A percentile compares a stretch with the other conserved stretches of the same genome.
Conservation (phyloP, 257 asterid genomes). For the Linderniella brevidens region DNA sequence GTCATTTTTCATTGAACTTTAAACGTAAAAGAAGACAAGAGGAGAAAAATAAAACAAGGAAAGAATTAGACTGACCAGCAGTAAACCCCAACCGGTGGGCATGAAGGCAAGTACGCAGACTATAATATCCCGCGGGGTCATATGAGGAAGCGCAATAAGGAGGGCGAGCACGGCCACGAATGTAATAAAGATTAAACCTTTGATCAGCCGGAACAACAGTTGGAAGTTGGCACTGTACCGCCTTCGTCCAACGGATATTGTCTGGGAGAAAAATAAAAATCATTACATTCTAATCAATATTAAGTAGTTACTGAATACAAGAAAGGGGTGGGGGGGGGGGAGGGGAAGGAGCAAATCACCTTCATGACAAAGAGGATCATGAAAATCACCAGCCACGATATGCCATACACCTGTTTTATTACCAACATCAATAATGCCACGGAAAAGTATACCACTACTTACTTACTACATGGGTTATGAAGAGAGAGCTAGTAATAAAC, state of each 20-base stretch:
- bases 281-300: not conserved
- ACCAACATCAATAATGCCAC: not conserved
- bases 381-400: constrained; percentile 23
- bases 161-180: constrained; percentile 16
- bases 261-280: constrained; percentile 10
- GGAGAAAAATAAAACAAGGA: not conserved
- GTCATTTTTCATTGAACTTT: too few relatives aligned
- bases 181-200: constrained; percentile 21
- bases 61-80: constrained; percentile 15
- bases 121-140: constrained; percentile 20
- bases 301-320: not conserved
- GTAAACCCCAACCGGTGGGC: constrained; percentile 36
- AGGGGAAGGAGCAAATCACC: constrained; percentile 12
- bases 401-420: constrained; percentile 16
- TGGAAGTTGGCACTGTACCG: constrained; percentile 29
- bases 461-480: not conserved
- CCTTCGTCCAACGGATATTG: constrained; percentile 24
- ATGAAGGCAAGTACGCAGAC: constrained; percentile 28
- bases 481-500: constrained; percentile 1
- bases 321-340: not conserved
- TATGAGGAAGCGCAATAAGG: constrained; percentile 15
- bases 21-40: not conserved
- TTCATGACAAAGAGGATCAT: constrained; percentile 20
- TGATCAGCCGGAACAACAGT: constrained; percentile 23
- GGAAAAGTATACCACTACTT: too few relatives aligned